Evolutionary conservation across 2,329 filamentous ascomycete species (phyloP).

Genomic region (Diaporthe sp.): DNA sequence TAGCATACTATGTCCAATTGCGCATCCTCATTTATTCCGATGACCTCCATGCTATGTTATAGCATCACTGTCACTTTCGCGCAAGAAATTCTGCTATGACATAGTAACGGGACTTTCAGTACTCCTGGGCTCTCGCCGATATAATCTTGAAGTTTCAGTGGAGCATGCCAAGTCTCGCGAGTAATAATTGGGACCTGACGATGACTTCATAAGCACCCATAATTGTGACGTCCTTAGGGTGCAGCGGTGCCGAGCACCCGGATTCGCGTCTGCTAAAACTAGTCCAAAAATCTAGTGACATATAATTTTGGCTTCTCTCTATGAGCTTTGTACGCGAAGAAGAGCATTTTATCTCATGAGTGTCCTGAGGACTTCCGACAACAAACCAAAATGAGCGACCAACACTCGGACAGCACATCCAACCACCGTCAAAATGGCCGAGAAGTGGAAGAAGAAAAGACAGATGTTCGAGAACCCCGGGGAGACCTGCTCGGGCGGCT

Average conservation of each 20-base stretch:
- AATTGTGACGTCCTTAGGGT: conserved; percentile 17
- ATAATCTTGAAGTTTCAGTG: background rate
- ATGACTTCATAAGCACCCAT: conserved; percentile 26
- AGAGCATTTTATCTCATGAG: background rate
- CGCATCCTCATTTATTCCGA: background rate
- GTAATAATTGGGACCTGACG: background rate
- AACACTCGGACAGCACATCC: background rate
- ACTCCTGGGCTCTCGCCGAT: background rate
- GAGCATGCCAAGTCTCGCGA: conserved; percentile 10
- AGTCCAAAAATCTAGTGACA: background rate
- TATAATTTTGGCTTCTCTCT: background rate
- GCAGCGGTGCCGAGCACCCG: background rate
- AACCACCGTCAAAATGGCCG: background rate
- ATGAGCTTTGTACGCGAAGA: background rate
- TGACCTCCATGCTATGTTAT: background rate
- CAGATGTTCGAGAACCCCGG: background rate
- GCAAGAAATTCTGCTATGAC: background rate
- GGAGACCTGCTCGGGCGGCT: background rate
- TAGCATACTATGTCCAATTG: background rate
- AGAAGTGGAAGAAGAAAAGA: background rate
- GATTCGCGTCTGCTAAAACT: background rate
- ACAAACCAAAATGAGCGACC: background rate
- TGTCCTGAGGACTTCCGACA: background rate
- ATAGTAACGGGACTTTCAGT: background rate
- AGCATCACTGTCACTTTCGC: background rate